Evolutionary conservation across 1,284 basidiomycete genomes (phyloP), one percentile per base, ranked within the genome.

Genomic region (Pseudozyma thailandica): DNA sequence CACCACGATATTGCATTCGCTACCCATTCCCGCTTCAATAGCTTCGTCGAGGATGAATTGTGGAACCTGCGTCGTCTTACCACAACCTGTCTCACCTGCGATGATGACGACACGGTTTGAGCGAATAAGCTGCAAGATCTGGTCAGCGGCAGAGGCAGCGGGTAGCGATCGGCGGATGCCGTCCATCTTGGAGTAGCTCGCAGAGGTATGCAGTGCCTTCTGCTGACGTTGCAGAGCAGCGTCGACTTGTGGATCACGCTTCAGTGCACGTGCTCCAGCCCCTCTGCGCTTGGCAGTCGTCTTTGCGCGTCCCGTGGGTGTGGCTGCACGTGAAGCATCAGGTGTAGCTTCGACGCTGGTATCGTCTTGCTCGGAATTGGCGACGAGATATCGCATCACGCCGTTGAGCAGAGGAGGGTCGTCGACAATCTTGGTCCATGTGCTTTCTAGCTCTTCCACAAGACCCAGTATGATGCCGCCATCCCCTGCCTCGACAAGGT

Each of bases 21-120:
- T 88, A 10, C 92, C 93, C 28, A 85, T 83, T 6, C 86, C 86
- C 0, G 86, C 84, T 8, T 84, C 74, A 59, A 96, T 94, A 44
- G 92, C 87, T 58, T 86, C 88, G 78, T 97, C 94, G 28, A 84
- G 74, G n/a, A 84, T 72, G 73, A 93, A 94, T 79, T 95, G 93
- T 15, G 93, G 93, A 16, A 94, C 89, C 89, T 84, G 78, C 20
- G 84, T 84, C 58, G 92, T 93, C 83, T 97, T 97, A 30, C 94
- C 94, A 64, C 91, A 93, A 53, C 94, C 92, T 6, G 87, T 88
- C 80, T 64, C 66, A 66, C 59, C 74, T 0, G 77, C 71, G 23
- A 72, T 46, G 46, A 79, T 62, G 25, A 73, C 53, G 23, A 76
- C 59, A 6, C 75, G 73, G 30, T 71, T 66, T 27, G 41, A 45